Evolutionary conservation across 176 grass and related monocot species (phyloP).

Genomic region (bread wheat (Triticum aestivum)): DNA sequence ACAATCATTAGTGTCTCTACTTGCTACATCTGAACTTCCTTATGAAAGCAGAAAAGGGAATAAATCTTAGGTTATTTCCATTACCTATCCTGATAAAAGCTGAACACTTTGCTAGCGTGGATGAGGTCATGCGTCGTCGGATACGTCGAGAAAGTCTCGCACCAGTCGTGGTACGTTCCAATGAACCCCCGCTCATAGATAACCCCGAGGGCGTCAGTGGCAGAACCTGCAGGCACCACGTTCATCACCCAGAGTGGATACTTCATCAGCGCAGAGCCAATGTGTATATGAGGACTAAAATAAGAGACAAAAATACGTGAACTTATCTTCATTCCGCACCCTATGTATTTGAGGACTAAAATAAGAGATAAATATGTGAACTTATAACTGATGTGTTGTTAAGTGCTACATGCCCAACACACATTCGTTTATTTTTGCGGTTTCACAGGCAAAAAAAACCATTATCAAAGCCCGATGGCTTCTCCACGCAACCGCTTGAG

Average conservation of each 20-base stretch:
- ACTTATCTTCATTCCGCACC: too few species aligned
- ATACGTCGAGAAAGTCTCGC: constrained; percentile 76
- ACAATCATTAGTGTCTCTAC: neutral
- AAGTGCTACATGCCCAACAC: too few species aligned
- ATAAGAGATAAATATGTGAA: too few species aligned
- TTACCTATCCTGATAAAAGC: constrained; percentile 60
- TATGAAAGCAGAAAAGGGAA: neutral
- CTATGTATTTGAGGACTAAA: too few species aligned
- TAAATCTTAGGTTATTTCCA: neutral
- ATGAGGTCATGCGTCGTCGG: constrained; percentile 71
- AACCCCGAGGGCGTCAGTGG: constrained; percentile 48
- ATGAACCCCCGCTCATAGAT: constrained; percentile 82
- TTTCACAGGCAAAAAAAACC: too few species aligned
- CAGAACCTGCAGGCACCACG: constrained; percentile 35
- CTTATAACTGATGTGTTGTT: too few species aligned
- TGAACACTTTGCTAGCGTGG: constrained; percentile 1
- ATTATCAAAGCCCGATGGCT: too few species aligned
- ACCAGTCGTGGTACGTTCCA: constrained; percentile 73
- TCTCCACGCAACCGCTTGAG: too few species aligned
- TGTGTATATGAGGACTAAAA: too few species aligned
- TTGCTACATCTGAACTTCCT: neutral
- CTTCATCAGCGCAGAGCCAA: constrained; percentile 54
- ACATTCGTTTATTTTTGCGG: too few species aligned
- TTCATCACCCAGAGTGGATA: constrained; percentile 86
- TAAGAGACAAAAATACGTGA: too few species aligned